Percentiles rank a stretch among this genome's conserved stretches.
Conservation (phyloP, 345 rosid genomes). For the Citrus unshiu region DNA sequence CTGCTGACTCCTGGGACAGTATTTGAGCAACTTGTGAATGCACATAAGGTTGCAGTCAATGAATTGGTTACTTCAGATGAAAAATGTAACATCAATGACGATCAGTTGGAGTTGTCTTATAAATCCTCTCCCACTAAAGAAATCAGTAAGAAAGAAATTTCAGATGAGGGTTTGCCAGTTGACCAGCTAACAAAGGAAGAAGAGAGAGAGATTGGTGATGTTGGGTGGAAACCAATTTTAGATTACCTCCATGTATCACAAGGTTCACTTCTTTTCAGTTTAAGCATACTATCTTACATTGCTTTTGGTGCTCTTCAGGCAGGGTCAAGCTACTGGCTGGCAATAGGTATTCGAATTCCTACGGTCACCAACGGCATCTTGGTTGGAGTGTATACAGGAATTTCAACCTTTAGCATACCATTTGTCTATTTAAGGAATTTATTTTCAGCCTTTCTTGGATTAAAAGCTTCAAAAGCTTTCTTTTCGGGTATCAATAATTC, state of each 20-base stretch:
- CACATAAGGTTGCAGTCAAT: constrained; percentile 28
- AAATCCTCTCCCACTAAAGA: background rate
- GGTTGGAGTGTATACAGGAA: background rate
- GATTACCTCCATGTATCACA: constrained; percentile 26
- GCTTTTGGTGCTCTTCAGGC: constrained; percentile 30
- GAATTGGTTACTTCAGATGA: constrained; percentile 11
- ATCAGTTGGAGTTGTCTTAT: no score
- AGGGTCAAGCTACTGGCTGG: constrained; percentile 32
- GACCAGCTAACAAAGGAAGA: constrained; percentile 40
- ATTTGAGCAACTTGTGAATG: constrained; percentile 32
- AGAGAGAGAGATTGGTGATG: constrained; percentile 33
- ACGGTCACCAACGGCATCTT: background rate
- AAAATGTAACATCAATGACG: background rate
- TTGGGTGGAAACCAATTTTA: constrained; percentile 26
- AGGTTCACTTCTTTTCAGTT: constrained; percentile 11
- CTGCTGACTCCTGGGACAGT: constrained; percentile 27
- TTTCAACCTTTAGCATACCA: background rate
- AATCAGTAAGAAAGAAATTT: constrained; percentile 7
- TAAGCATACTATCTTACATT: constrained; percentile 1
- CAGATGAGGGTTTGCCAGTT: background rate
- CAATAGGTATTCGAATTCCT: constrained; percentile 17
- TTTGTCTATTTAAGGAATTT: background rate
- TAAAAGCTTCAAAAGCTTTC: constrained; percentile 27
- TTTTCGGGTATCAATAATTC: constrained; percentile 24
- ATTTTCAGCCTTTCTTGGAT: background rate